Evolutionary conservation across 139 green algal species (phyloP).

Genomic region (Chlamydomonas sphaeroides): DNA sequence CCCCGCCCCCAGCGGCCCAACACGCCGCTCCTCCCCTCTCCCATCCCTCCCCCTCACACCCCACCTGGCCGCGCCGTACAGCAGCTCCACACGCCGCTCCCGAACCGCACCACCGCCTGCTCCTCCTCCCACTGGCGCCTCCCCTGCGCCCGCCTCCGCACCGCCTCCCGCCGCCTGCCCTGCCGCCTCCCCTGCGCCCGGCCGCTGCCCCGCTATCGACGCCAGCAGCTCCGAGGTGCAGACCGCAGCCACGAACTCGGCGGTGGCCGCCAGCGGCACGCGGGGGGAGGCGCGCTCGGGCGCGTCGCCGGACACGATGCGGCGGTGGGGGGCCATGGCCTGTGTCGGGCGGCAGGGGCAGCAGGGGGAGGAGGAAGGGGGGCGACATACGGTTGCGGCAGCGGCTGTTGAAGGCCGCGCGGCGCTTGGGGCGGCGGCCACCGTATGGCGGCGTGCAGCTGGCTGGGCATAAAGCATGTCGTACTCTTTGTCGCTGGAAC

Average conservation of each 20-base stretch:
- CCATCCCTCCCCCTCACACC: not conserved
- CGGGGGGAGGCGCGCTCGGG: not conserved
- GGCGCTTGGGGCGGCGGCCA: no score
- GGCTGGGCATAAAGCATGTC: no score
- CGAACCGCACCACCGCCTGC: no score
- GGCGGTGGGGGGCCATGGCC: conserved; percentile 13
- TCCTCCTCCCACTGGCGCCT: not conserved
- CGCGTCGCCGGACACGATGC: not conserved
- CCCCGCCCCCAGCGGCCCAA: no score
- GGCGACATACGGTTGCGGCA: no score
- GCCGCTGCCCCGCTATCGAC: no score
- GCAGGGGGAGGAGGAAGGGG: no score
- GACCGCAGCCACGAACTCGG: conserved; percentile 21
- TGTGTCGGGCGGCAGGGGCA: not conserved
- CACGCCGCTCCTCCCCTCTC: not conserved
- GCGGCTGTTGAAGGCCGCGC: no score
- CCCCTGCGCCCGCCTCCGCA: not conserved
- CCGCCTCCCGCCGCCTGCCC: not conserved
- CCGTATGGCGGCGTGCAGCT: no score
- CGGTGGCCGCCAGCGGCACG: not conserved
- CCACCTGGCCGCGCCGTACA: conserved; percentile 19
- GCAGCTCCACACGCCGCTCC: conserved; percentile 5
- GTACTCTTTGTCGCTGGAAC: no score
- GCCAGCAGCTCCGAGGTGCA: conserved; percentile 33
- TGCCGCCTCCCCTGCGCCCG: not conserved